Conservation (phyloP, 176 grass and related monocot genomes). For the Chrysopogon serrulatus region DNA sequence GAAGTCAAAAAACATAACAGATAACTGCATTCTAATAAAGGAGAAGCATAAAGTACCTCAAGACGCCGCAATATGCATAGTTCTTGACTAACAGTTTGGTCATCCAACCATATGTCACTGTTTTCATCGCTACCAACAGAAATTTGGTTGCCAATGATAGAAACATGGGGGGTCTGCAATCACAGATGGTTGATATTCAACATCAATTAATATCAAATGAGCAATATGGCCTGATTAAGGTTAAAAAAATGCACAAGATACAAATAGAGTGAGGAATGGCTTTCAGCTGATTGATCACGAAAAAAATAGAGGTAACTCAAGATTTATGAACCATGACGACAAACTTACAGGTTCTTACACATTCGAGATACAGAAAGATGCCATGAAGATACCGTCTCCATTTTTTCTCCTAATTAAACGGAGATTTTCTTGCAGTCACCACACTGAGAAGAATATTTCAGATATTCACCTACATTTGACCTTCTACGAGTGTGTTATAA, state of each 20-base stretch:
- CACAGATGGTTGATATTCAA: neutral
- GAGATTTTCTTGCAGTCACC: neutral
- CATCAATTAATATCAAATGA: neutral
- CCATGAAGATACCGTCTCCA: neutral
- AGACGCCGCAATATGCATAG: conserved; percentile 48
- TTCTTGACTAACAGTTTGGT: conserved; percentile 27
- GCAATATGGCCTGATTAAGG: neutral
- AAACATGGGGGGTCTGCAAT: conserved; percentile 50
- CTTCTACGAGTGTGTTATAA: neutral
- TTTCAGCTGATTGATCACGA: neutral
- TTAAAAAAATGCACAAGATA: conserved; percentile 8
- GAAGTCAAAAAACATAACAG: conserved; percentile 13
- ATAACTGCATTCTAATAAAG: neutral
- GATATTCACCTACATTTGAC: neutral
- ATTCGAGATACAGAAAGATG: neutral
- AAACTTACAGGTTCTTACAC: neutral
- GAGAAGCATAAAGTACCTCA: conserved; percentile 40
- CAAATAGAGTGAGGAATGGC: neutral
- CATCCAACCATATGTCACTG: conserved; percentile 47
- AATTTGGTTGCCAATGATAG: conserved; percentile 17
- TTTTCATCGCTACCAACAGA: conserved; percentile 20
- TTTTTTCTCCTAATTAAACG: neutral
- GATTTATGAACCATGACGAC: neutral
- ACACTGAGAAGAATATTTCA: neutral
- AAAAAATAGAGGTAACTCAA: neutral